phyloP scores from a whole-genome alignment of 768 basidiomycete species.

The Lactarius sanguifluus region DNA sequence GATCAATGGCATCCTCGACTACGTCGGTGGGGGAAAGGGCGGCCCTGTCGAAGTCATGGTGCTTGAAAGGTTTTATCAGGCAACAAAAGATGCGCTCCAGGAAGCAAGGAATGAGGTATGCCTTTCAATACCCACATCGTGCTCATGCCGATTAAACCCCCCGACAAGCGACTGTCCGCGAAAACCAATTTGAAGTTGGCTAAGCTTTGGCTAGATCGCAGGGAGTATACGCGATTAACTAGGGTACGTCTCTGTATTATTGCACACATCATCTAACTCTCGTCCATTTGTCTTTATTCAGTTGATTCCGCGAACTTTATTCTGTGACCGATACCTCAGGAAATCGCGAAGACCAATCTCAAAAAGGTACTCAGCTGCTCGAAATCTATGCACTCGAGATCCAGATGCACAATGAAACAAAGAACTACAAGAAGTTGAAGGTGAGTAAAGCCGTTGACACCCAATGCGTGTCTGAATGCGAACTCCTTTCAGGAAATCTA shows the following conservation, averaged over 20 bases:
- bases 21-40: slow-evolving; percentile 88
- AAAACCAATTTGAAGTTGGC: slow-evolving; percentile 98
- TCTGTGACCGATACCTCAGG: slow-evolving; percentile 56
- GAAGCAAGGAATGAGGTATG: slow-evolving; percentile 94
- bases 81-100: slow-evolving; percentile 82
- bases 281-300: slow-evolving; percentile 34
- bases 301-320: slow-evolving; percentile 81
- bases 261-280: background rate
- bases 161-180: slow-evolving; percentile 74
- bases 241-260: slow-evolving; percentile 50
- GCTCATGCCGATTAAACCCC: background rate
- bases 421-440: slow-evolving; percentile 95
- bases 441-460: slow-evolving; percentile 39
- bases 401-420: slow-evolving; percentile 97
- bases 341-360: slow-evolving; percentile 81
- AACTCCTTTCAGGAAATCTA: slow-evolving; percentile 80
- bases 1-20: slow-evolving; percentile 97
- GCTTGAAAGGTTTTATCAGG: slow-evolving; percentile 94
- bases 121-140: background rate
- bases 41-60: slow-evolving; percentile 79
- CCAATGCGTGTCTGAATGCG: background rate
- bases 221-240: slow-evolving; percentile 82
- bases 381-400: slow-evolving; percentile 99
- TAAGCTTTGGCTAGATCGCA: slow-evolving; percentile 94
- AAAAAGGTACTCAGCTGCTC: slow-evolving; percentile 89